These are phyloP conservation scores for Pseudogymnoascus sp. DNA, from an alignment of 2,329 filamentous ascomycete species.

Conservation along the genomic window DNA sequence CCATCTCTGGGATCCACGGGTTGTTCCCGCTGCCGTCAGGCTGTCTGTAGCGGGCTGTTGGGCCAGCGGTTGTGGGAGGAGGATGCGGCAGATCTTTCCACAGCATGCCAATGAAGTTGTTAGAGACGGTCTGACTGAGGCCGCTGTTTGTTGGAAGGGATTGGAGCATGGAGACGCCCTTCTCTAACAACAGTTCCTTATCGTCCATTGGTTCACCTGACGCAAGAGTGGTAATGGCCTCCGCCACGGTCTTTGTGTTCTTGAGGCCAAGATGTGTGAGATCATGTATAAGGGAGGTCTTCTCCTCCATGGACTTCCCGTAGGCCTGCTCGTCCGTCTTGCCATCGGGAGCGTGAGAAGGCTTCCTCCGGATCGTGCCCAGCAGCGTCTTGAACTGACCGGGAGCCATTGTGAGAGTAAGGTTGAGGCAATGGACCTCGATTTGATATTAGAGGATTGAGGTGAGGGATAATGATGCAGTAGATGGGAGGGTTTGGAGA, in stretches of 20 bases:
- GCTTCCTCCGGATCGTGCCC: conserved; percentile 39
- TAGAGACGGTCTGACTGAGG: conserved; percentile 39
- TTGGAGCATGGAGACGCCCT: conserved; percentile 46
- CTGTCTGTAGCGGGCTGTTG: conserved; percentile 35
- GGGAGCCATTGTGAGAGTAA: conserved; percentile 20
- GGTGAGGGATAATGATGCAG: neutral
- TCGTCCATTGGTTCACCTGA: conserved; percentile 40
- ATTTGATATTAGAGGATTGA: neutral
- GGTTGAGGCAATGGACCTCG: neutral
- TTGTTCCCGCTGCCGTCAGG: conserved; percentile 41
- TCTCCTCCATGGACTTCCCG: conserved; percentile 25
- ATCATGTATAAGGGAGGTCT: conserved; percentile 36
- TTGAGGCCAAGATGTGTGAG: conserved; percentile 33
- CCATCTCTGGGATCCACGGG: conserved; percentile 43
- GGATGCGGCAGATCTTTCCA: conserved; percentile 47
- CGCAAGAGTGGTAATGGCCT: conserved; percentile 36
- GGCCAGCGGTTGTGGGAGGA: conserved; percentile 38
- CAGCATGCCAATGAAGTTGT: conserved; percentile 45
- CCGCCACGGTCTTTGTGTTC: conserved; percentile 32
- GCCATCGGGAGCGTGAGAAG: conserved; percentile 40
- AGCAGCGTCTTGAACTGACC: conserved; percentile 35
- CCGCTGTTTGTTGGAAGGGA: conserved; percentile 42
- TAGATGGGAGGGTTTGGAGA: neutral
- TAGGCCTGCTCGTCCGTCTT: conserved; percentile 34
- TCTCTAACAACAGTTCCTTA: conserved; percentile 40